Evolutionary conservation across 208 protist species (phyloP).

Genomic region (Herpetomonas samuelpessoai): DNA sequence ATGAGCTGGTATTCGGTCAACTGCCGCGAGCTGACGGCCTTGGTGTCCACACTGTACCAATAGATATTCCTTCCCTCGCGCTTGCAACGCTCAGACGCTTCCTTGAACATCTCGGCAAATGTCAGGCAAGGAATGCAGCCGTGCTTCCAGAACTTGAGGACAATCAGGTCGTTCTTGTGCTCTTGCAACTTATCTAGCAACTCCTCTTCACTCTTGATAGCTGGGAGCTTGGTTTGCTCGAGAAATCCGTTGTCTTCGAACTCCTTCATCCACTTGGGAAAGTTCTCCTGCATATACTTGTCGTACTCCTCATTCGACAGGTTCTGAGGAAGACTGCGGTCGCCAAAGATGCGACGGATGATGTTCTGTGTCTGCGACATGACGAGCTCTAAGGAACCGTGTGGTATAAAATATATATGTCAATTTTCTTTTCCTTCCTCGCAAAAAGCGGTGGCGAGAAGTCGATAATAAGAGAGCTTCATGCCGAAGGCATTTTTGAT

Average conservation of each 20-base stretch:
- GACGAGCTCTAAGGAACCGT: no score
- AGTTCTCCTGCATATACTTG: conserved; percentile 81
- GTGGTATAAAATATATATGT: no score
- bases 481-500: no score
- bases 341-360: conserved; percentile 85
- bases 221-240: conserved; percentile 78
- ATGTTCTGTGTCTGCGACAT: conserved; percentile 84
- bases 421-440: no score
- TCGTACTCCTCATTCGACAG: conserved; percentile 77
- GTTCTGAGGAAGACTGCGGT: conserved; percentile 71
- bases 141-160: conserved; percentile 93
- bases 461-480: no score
- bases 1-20: conserved; percentile 88
- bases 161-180: conserved; percentile 87
- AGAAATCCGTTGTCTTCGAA: conserved; percentile 90
- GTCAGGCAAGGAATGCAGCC: conserved; percentile 90
- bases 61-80: conserved; percentile 58
- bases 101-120: conserved; percentile 92
- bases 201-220: conserved; percentile 84
- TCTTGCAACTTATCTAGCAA: conserved; percentile 81
- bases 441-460: no score
- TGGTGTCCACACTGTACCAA: conserved; percentile 91
- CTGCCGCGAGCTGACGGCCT: conserved; percentile 48
- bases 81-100: conserved; percentile 49
- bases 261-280: conserved; percentile 85